A percentile compares a stretch with the other conserved stretches of the same genome.
phyloP scores from a whole-genome alignment of 2,329 filamentous ascomycete species.

The Talaromyces albobiverticillius region DNA sequence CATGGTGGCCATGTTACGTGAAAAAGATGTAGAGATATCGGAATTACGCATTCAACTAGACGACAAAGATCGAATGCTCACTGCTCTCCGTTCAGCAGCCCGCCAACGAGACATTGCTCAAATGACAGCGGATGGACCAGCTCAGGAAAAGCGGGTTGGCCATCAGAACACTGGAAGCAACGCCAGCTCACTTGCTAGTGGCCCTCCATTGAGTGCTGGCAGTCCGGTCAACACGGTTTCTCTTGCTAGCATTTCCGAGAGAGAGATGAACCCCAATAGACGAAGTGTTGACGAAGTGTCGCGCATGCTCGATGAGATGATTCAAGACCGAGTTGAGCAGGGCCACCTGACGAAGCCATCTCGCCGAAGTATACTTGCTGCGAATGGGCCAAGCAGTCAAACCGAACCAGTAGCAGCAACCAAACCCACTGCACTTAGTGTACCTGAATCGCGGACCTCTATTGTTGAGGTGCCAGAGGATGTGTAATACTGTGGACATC shows the following conservation, averaged over 20 bases:
- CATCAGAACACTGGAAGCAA: slow-evolving; percentile 31
- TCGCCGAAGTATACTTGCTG: slow-evolving; percentile 65
- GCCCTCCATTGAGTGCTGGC: slow-evolving; percentile 16
- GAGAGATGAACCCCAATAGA: slow-evolving; percentile 50
- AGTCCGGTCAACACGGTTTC: slow-evolving; percentile 31
- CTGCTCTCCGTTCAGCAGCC: slow-evolving; percentile 78
- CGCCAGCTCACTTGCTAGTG: slow-evolving; percentile 25
- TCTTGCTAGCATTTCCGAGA: slow-evolving; percentile 28
- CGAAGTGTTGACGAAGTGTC: slow-evolving; percentile 90
- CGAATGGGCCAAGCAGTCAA: slow-evolving; percentile 35
- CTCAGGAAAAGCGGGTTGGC: slow-evolving; percentile 30
- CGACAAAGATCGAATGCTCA: slow-evolving; percentile 92
- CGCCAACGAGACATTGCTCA: slow-evolving; percentile 82
- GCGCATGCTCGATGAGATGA: slow-evolving; percentile 92
- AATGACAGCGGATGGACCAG: slow-evolving; percentile 39
- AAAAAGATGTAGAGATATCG: slow-evolving; percentile 90
- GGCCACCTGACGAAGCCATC: slow-evolving; percentile 67
- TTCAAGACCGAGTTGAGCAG: slow-evolving; percentile 78
- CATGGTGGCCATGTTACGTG: slow-evolving; percentile 68
- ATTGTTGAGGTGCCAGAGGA: slow-evolving; percentile 6
- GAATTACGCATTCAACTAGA: slow-evolving; percentile 86
- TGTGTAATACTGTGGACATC: neutral
- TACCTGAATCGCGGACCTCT: neutral
- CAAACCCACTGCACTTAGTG: slow-evolving; percentile 1
- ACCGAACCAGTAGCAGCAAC: slow-evolving; percentile 25